Evolutionary conservation across 441 rosid species (phyloP).

Genomic region (Francoa sonchifolia): DNA sequence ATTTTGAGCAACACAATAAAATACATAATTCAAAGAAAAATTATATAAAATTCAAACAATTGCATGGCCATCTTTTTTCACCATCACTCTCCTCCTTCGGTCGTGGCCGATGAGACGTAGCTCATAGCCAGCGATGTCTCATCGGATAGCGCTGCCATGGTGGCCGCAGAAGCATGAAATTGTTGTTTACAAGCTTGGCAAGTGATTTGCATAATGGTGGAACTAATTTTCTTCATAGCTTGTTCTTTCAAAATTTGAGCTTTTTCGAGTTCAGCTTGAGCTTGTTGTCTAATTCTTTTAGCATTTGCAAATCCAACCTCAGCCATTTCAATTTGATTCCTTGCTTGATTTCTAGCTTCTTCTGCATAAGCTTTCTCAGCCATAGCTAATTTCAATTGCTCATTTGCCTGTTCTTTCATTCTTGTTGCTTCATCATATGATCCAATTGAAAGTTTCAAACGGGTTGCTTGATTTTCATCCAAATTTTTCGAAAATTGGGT

Average conservation of each 20-base stretch:
- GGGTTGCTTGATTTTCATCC: conserved; percentile 24
- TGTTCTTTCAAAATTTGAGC: conserved; percentile 61
- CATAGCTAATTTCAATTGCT: conserved; percentile 58
- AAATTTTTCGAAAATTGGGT: conserved; percentile 12
- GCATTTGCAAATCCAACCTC: conserved; percentile 75
- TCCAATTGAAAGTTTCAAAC: conserved; percentile 49
- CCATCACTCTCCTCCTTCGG: conserved; percentile 31
- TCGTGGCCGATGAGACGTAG: conserved; percentile 77
- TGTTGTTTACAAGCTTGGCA: conserved; percentile 77
- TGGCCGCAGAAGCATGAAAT: conserved; percentile 35
- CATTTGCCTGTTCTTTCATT: conserved; percentile 32
- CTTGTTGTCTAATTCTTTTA: conserved; percentile 72
- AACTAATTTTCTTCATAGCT: conserved; percentile 55
- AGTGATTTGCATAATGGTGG: conserved; percentile 69
- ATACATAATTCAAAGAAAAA: neutral
- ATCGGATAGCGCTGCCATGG: conserved; percentile 29
- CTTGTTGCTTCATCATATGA: conserved; percentile 23
- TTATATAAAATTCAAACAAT: neutral
- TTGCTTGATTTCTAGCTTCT: conserved; percentile 63
- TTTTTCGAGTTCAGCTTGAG: conserved; percentile 69
- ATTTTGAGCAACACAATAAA: no score
- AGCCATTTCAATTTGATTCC: conserved; percentile 73
- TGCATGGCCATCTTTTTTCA: no score
- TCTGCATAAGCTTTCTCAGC: conserved; percentile 74
- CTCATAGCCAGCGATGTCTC: conserved; percentile 75